A percentile compares a stretch with the other conserved stretches of the same genome.
Conservation (phyloP, 306 rosid species). For the Ormosia emarginata region DNA sequence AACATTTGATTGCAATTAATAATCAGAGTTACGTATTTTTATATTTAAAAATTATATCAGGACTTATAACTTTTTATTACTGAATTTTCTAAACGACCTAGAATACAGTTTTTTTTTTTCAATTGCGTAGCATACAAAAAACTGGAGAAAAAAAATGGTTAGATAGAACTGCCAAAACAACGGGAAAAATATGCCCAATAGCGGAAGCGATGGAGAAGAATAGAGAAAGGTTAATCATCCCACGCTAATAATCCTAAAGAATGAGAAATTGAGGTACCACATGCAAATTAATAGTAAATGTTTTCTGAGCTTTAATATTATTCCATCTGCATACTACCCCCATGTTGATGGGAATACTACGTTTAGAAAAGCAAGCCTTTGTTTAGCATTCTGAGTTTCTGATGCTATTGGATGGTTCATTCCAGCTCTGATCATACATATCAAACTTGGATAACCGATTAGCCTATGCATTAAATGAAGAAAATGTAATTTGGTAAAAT, state of each 20-base stretch:
- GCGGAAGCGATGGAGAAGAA: too few relatives aligned
- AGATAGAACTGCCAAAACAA: too few relatives aligned
- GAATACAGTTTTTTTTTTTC: background rate
- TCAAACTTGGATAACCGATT: background rate
- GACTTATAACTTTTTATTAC: background rate
- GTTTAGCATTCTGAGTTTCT: background rate
- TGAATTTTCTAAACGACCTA: background rate
- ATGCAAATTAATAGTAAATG: background rate
- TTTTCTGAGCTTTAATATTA: background rate
- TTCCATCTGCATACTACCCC: background rate
- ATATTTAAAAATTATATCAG: too few relatives aligned
- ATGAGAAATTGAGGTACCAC: background rate
- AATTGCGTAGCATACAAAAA: too few relatives aligned
- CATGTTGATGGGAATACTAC: background rate
- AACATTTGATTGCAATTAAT: background rate
- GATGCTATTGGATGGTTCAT: background rate
- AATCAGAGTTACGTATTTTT: background rate
- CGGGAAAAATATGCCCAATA: too few relatives aligned
- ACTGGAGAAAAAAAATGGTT: too few relatives aligned
- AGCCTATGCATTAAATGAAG: conserved; percentile 18
- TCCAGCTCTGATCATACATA: background rate
- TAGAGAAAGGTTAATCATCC: background rate
- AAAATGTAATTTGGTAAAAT: conserved; percentile 9
- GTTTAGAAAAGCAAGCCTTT: background rate
- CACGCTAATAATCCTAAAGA: background rate